A percentile compares a stretch with the other conserved stretches of the same genome.
Evolutionary conservation across 495 filamentous ascomycete genomes (phyloP).

Genomic region (Penicillium bialowiezense): DNA sequence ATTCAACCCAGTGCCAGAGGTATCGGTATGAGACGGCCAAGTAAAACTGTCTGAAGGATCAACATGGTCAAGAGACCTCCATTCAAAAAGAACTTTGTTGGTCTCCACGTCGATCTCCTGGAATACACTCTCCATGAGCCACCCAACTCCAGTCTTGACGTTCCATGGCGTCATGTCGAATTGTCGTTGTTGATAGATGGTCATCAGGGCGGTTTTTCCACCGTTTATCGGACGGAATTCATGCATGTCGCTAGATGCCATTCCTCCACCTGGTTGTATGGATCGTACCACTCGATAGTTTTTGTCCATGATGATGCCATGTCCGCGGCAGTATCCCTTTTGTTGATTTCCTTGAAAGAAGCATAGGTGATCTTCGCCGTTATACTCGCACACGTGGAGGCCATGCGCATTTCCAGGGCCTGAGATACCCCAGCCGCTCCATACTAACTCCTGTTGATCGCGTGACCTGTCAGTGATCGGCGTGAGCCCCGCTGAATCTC

Average conservation of each 20-base stretch:
- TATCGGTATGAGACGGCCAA: constrained; percentile 44
- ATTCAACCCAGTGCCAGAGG: constrained; percentile 42
- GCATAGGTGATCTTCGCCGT: constrained; percentile 49
- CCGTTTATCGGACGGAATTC: constrained; percentile 47
- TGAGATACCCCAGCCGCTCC: constrained; percentile 43
- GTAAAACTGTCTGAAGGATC: constrained; percentile 46
- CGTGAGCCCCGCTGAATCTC: not conserved
- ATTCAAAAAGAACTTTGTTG: constrained; percentile 50
- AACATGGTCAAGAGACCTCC: constrained; percentile 51
- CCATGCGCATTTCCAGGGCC: constrained; percentile 42
- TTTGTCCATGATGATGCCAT: constrained; percentile 52
- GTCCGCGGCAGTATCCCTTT: constrained; percentile 51
- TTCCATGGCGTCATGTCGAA: constrained; percentile 54
- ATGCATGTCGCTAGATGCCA: constrained; percentile 50
- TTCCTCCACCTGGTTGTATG: constrained; percentile 42
- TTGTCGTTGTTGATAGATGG: constrained; percentile 54
- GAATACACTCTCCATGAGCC: constrained; percentile 50
- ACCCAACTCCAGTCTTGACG: constrained; percentile 43
- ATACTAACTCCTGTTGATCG: constrained; percentile 39
- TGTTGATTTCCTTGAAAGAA: constrained; percentile 55
- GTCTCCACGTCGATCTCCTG: constrained; percentile 53
- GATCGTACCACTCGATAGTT: constrained; percentile 48
- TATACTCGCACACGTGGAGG: constrained; percentile 45
- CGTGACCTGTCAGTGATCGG: constrained; percentile 10
- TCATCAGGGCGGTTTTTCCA: constrained; percentile 52